Evolutionary conservation across 2,329 filamentous ascomycete species (phyloP).

Genomic region (Neonectria sp.): DNA sequence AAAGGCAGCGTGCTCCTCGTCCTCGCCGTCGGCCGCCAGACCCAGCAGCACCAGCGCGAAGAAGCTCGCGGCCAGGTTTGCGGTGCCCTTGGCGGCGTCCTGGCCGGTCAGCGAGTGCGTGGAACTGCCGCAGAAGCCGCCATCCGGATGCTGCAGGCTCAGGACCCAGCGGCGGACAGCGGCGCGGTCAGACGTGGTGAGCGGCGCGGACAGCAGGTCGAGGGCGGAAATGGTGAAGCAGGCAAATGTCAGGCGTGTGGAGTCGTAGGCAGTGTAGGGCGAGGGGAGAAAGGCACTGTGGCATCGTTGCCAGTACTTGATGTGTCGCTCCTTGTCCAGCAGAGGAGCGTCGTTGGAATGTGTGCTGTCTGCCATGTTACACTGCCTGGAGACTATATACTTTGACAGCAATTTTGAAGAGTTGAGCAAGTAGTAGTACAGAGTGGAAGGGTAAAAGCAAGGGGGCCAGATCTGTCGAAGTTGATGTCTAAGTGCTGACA

Average conservation of each 20-base stretch:
- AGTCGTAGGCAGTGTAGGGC: constrained; percentile 90
- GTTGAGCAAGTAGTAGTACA: not conserved
- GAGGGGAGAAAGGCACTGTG: constrained; percentile 85
- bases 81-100: constrained; percentile 63
- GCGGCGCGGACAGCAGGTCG: constrained; percentile 80
- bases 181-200: constrained; percentile 61
- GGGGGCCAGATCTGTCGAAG: not conserved
- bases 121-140: constrained; percentile 91
- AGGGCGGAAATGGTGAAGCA: constrained; percentile 92
- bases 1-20: constrained; percentile 63
- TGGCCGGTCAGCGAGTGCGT: constrained; percentile 65
- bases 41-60: constrained; percentile 87
- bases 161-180: constrained; percentile 83
- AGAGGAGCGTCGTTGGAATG: constrained; percentile 39
- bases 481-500: constrained; percentile 28
- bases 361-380: constrained; percentile 37
- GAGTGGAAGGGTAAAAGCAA: constrained; percentile 15
- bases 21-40: constrained; percentile 59
- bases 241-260: constrained; percentile 89
- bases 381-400: not conserved
- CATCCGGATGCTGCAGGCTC: constrained; percentile 84
- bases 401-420: not conserved
- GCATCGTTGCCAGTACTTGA: constrained; percentile 95
- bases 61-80: constrained; percentile 89
- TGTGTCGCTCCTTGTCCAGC: constrained; percentile 77